phyloP scores from a whole-genome alignment of 345 rosid genomes.

The Schrenkiella parvula region DNA sequence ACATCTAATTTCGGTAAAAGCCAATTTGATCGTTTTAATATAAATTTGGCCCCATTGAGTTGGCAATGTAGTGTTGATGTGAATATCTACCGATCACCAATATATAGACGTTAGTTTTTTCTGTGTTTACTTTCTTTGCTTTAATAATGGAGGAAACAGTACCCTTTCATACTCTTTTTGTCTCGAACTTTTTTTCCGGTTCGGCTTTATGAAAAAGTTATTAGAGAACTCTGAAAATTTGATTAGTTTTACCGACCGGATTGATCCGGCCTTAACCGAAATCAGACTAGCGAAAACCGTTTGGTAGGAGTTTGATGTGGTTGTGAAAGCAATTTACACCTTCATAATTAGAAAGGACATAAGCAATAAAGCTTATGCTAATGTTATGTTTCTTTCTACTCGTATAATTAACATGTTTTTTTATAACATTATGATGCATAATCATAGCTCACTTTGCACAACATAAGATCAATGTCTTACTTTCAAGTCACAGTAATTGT shows the following conservation, averaged over 20 bases:
- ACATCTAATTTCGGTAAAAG: not conserved
- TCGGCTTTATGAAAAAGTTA: too few species aligned
- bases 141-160: slow-evolving; percentile 9
- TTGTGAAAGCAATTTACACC: not conserved
- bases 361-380: slow-evolving; percentile 16
- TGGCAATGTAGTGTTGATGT: slow-evolving; percentile 3
- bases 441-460: slow-evolving; percentile 5
- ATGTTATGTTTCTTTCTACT: slow-evolving; percentile 1
- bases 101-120: slow-evolving; percentile 18
- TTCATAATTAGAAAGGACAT: slow-evolving; percentile 8
- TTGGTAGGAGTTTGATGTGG: not conserved
- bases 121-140: slow-evolving; percentile 13
- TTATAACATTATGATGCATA: slow-evolving; percentile 11
- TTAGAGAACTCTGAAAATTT: not conserved
- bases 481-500: not conserved
- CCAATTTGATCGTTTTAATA: not conserved
- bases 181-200: slow-evolving; percentile 9
- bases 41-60: not conserved
- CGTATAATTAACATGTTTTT: not conserved
- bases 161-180: slow-evolving; percentile 22
- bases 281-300: not conserved
- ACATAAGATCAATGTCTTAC: not conserved
- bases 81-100: slow-evolving; percentile 21
- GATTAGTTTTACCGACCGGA: not conserved
- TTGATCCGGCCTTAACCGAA: not conserved